Percentiles rank a stretch among this genome's conserved stretches.
phyloP scores from a whole-genome alignment of 768 basidiomycete species.

The Serpula lacrymans region DNA sequence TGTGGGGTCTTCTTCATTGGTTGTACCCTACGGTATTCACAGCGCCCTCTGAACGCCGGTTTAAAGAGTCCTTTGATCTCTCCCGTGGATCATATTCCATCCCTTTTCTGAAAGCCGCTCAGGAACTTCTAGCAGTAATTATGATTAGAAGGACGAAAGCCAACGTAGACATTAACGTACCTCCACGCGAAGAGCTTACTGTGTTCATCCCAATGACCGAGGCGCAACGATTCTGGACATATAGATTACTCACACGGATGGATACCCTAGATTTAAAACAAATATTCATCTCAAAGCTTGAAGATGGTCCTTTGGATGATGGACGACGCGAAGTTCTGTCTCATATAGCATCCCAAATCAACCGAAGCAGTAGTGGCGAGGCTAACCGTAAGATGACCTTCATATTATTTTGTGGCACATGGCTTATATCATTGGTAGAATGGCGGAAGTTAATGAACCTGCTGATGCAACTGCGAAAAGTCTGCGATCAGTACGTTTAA shows the following conservation, averaged over 20 bases:
- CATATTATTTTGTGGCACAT: neutral
- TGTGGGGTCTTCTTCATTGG: slow-evolving; percentile 56
- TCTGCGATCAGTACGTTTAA: slow-evolving; percentile 60
- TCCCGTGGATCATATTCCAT: slow-evolving; percentile 47
- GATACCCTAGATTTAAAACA: slow-evolving; percentile 45
- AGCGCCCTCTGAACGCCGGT: slow-evolving; percentile 40
- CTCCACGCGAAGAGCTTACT: slow-evolving; percentile 55
- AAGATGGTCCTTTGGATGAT: slow-evolving; percentile 27
- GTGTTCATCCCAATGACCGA: slow-evolving; percentile 58
- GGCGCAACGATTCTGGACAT: slow-evolving; percentile 61
- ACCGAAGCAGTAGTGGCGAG: slow-evolving; percentile 20
- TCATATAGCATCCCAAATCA: slow-evolving; percentile 37
- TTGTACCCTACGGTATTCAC: slow-evolving; percentile 55
- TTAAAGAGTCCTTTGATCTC: slow-evolving; percentile 55
- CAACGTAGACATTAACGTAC: slow-evolving; percentile 45
- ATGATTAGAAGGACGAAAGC: slow-evolving; percentile 65
- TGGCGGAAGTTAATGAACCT: slow-evolving; percentile 63
- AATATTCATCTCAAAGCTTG: slow-evolving; percentile 38
- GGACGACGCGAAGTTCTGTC: slow-evolving; percentile 39
- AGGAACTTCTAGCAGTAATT: slow-evolving; percentile 44
- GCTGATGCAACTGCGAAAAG: slow-evolving; percentile 66
- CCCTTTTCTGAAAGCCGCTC: slow-evolving; percentile 44
- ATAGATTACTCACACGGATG: slow-evolving; percentile 50
- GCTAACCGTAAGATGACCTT: slow-evolving; percentile 22
- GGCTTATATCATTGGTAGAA: slow-evolving; percentile 28